Evolutionary conservation across 1,139 yeast species (phyloP), one percentile per base, ranked within the genome.

Genomic region (Taiozyma sp.): DNA sequence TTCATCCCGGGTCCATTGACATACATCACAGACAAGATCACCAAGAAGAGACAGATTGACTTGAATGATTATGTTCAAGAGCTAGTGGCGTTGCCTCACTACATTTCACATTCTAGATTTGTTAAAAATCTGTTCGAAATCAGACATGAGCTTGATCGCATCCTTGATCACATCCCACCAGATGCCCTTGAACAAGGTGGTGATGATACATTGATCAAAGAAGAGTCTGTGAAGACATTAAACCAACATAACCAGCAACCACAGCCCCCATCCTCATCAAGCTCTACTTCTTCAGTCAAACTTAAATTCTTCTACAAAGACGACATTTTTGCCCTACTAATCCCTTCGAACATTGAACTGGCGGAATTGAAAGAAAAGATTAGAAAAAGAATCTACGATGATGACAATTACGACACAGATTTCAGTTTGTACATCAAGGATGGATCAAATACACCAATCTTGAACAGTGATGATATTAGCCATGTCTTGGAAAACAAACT

Each of bases 1-100:
- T 90, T 87, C 57, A 92, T 95, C 65, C 99, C 99, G 0, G 99
- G 99, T 1, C 99, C 99, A 2, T 78, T 93, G 48, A 87, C 96
- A 46, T 88, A 88, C 65, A 97, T 93, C 48, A 91, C 92, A 57
- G 98, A 92, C 65, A 80, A 86, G 48, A 86, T 92, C 51, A 87
- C 97, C 16, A 84, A 86, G 60, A 87, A 89, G 66, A 79, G 99
- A 62, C 78, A 93, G 58, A 88, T 83, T 39, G 96, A 90, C 68
- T 76, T 95, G 60, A 95, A 93, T 68, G 82, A 83, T 53, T 93
- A 93, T 66, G 83, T 95, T 50, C 78, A 83, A 50, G 87, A 85
- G 55, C 76, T 93, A 59, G 78, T 90, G 44, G 76, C 80, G 44
- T 75, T 93, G 63, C 98, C 98, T 0, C 70, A 75, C 13, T 86